Evolutionary conservation across 1,139 yeast species (phyloP).

Genomic region (Petasospora rhodanensis): DNA sequence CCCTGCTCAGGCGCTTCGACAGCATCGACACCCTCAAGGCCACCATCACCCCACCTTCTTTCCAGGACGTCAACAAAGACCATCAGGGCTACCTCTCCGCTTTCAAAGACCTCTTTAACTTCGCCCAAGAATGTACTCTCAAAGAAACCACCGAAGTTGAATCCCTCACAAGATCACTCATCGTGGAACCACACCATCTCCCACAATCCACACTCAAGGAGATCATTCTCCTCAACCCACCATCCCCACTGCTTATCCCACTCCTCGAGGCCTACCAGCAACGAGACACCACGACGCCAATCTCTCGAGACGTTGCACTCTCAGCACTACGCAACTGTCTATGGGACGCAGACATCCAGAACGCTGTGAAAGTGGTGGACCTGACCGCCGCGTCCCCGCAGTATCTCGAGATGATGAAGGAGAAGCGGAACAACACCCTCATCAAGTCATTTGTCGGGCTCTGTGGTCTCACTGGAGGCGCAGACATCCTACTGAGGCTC

Average conservation of each 20-base stretch:
- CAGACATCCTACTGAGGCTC: conserved; percentile 34
- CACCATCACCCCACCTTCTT: too few species aligned
- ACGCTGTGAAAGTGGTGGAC: conserved; percentile 56
- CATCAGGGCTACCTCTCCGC: too few species aligned
- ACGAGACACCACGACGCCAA: conserved; percentile 31
- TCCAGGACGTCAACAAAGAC: too few species aligned
- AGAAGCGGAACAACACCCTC: conserved; percentile 23
- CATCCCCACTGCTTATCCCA: conserved; percentile 11
- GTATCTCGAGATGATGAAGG: conserved; percentile 35
- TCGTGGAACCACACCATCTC: conserved; percentile 15
- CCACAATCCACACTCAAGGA: conserved; percentile 7
- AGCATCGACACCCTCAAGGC: too few species aligned
- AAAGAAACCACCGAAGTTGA: conserved; percentile 9
- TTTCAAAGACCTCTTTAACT: conserved; percentile 11
- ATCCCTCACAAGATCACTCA: conserved; percentile 7
- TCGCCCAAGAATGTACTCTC: conserved; percentile 4
- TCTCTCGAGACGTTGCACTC: conserved; percentile 46
- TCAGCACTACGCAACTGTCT: conserved; percentile 48
- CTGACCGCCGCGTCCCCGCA: conserved; percentile 56
- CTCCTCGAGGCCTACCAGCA: conserved; percentile 35
- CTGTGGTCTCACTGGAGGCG: conserved; percentile 28
- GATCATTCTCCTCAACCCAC: conserved; percentile 14
- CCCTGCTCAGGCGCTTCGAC: too few species aligned
- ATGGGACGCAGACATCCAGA: conserved; percentile 39
- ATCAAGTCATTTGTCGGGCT: conserved; percentile 33